Base-by-base conservation (phyloP, 352 stramenopile genomes). In the Phytophthora rubi region DNA sequence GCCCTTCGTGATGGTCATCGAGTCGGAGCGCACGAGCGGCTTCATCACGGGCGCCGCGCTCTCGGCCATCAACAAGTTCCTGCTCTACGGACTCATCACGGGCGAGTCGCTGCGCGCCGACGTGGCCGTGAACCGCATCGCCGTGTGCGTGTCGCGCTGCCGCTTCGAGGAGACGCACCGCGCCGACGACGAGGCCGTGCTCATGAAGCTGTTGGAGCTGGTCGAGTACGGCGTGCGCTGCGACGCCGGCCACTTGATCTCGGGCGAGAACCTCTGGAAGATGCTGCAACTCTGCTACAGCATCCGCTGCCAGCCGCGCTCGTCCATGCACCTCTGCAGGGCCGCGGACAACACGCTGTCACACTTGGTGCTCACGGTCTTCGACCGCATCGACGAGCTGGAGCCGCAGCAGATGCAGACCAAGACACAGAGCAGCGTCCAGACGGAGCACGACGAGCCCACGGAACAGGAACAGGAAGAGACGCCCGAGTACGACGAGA, bases 41-140 rank as follows among this genome's bases (percentile, higher is more conserved):
- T 94, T 96, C 65, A 98, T 99, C 68, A 99, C 97, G n/a, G 97
- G 96, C 49, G 94, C 94, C 0, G 97, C 97, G 16, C 94, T 99
- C 65, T 97, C 92, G 5, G 96, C 95, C 39, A 81, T 99, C 47
- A 98, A 99, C 84, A 99, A 99, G 79, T 99, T 99, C 72, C 80
- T 99, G 45, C 88, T 99, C 23, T 99, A 99, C 76, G 97, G 97
- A 3, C 97, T 99, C 69, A 94, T 99, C 64, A 95, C 86, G 37
- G 77, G 74, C 64, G 91, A 98, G 58, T 96, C 83, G 63, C 77
- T 93, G 49, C 86, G 89, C 44, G 94, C 85, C 6, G 90, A 91
- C 68, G 91, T 98, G 60, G 94, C 90, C 61, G 98, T 98, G 70
- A 98, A 98, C 62, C 86, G 91, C 52, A 98, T 99, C 73, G 97